Evolutionary conservation across 352 stramenopile genomes (phyloP), one percentile per base, ranked within the genome.

Genomic region (Thalassiosira mediterranea): DNA sequence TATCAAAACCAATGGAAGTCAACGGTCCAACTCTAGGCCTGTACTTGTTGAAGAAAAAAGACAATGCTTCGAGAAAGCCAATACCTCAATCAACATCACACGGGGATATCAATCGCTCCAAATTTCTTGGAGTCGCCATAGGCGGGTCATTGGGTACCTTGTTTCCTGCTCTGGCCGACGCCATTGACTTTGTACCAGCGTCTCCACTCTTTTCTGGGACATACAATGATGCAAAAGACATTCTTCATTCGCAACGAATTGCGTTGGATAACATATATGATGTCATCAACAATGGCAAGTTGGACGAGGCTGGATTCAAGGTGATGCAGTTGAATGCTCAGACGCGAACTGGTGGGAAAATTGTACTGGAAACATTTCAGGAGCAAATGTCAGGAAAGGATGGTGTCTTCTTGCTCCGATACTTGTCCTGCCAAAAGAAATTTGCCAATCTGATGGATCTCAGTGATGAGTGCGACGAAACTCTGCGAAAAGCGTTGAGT

Each of bases 121-220:
- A n/a, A n/a, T n/a, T n/a, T n/a, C n/a, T n/a, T n/a, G n/a, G n/a
- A n/a, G n/a, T n/a, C n/a, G n/a, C n/a, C n/a, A n/a, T n/a, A n/a
- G n/a, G n/a, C n/a, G n/a, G n/a, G n/a, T n/a, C n/a, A n/a, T n/a
- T n/a, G n/a, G n/a, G n/a, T n/a, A n/a, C n/a, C n/a, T 51, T 21
- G 26, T 21, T 51, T 21, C 42, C 42, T 11, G 13, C 10, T 8
- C 42, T 23, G 19, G 19, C 48, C 4, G 34, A 57, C 34, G 48
- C 48, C 8, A 57, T 57, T 57, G 48, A 57, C 17, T 57, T 57
- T 23, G 48, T 57, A n/a, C 48, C 48, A 29, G 48, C 48, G 8
- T 57, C 48, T 21, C 48, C 48, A 4, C 34, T 3, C n/a, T 57
- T 57, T 23, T 29, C n/a, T 37, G 48, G 48, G 19, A 57, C 48